Conservation (phyloP, 2,329 filamentous ascomycete genomes). For the Penicillium sp. region DNA sequence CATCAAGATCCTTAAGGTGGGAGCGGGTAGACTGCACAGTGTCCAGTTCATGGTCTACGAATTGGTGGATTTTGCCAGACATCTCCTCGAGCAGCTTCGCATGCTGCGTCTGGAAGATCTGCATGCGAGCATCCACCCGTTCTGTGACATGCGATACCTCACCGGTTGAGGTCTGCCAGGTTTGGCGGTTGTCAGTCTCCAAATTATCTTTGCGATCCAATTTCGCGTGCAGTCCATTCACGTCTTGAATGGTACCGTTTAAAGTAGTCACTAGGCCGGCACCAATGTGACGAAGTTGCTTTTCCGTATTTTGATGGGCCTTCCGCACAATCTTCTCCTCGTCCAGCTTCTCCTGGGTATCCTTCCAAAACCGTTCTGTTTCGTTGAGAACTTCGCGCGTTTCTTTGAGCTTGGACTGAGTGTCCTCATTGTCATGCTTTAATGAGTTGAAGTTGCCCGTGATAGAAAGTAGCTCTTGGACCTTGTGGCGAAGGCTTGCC, state of each 20-base stretch:
- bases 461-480: conserved; percentile 84
- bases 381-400: conserved; percentile 81
- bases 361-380: conserved; percentile 78
- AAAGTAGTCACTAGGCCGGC: conserved; percentile 75
- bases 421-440: conserved; percentile 85
- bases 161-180: conserved; percentile 74
- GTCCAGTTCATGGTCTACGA: conserved; percentile 72
- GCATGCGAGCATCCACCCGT: conserved; percentile 73
- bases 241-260: conserved; percentile 73
- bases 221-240: conserved; percentile 80
- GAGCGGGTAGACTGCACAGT: conserved; percentile 69
- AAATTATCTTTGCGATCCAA: conserved; percentile 81
- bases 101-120: conserved; percentile 71
- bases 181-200: conserved; percentile 72
- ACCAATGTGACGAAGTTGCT: conserved; percentile 71
- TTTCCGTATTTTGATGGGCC: conserved; percentile 83
- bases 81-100: conserved; percentile 67
- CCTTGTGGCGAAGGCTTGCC: conserved; percentile 84
- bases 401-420: conserved; percentile 68
- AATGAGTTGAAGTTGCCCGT: conserved; percentile 84
- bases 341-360: conserved; percentile 71
- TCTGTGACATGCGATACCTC: conserved; percentile 75
- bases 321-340: conserved; percentile 78
- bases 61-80: conserved; percentile 70
- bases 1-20: conserved; percentile 68